Conservation (phyloP, 176 grass and related monocot genomes). For the Zea luxurians region DNA sequence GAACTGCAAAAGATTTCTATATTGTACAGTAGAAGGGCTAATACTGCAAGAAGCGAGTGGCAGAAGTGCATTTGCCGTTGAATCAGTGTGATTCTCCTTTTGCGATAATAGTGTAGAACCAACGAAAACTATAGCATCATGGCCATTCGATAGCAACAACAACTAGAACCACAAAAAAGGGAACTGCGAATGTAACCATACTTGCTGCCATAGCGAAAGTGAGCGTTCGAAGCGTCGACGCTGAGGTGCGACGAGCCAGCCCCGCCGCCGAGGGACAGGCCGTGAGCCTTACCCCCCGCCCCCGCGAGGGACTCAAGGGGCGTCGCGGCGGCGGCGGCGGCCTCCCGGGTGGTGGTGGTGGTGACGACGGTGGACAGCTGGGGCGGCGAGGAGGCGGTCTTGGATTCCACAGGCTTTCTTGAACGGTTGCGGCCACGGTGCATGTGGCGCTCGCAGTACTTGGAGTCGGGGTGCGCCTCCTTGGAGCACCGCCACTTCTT, state of each 20-base stretch:
- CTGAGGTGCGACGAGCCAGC: constrained; percentile 59
- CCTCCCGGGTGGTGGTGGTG: constrained; percentile 34
- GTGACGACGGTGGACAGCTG: constrained; percentile 52
- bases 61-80: not conserved
- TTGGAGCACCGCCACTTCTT: constrained; percentile 99
- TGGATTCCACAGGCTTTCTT: constrained; percentile 99
- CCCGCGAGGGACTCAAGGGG: constrained; percentile 41
- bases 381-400: constrained; percentile 60
- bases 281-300: constrained; percentile 39
- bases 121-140: not conserved
- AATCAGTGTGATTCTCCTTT: not conserved
- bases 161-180: not conserved
- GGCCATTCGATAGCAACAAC: not conserved
- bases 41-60: not conserved
- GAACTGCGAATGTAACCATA: constrained; percentile 12
- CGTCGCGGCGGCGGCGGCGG: not conserved
- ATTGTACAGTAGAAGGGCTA: not conserved
- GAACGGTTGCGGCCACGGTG: constrained; percentile 99
- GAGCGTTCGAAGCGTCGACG: constrained; percentile 32
- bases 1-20: not conserved
- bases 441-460: constrained; percentile 99
- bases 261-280: constrained; percentile 59
- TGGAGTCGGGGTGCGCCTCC: constrained; percentile 97
- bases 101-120: not conserved
- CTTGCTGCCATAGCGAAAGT: constrained; percentile 47